phyloP scores from a whole-genome alignment of 2,329 filamentous ascomycete species.

The Penicillium sp. region DNA sequence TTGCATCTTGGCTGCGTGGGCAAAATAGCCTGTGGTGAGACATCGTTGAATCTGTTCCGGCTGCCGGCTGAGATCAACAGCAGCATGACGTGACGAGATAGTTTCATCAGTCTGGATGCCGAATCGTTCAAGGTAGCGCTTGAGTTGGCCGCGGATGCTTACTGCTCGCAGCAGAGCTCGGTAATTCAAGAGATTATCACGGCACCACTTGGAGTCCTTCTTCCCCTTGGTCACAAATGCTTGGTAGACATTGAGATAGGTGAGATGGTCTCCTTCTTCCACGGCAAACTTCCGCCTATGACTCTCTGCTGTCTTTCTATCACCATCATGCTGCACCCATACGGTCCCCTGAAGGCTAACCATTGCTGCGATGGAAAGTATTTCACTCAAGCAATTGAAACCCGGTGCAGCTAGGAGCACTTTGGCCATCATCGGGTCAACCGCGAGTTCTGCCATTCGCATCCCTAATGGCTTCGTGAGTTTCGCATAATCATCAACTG shows the following conservation, averaged over 20 bases:
- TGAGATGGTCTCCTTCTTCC: constrained; percentile 90
- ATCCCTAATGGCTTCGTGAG: constrained; percentile 81
- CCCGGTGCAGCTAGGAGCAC: constrained; percentile 68
- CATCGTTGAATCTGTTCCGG: constrained; percentile 76
- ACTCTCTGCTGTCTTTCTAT: constrained; percentile 68
- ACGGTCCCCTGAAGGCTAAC: constrained; percentile 75
- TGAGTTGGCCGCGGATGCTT: constrained; percentile 79
- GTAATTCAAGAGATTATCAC: constrained; percentile 80
- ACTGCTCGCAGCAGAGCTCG: constrained; percentile 76
- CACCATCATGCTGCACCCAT: constrained; percentile 75
- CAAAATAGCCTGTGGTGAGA: constrained; percentile 84
- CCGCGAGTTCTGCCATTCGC: constrained; percentile 86
- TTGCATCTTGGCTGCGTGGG: constrained; percentile 90
- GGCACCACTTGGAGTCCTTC: constrained; percentile 81
- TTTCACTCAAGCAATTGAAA: constrained; percentile 76
- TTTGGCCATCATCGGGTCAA: constrained; percentile 95
- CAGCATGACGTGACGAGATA: constrained; percentile 32
- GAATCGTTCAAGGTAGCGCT: constrained; percentile 80
- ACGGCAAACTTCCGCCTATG: constrained; percentile 77
- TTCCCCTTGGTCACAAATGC: constrained; percentile 77
- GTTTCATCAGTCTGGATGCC: constrained; percentile 65
- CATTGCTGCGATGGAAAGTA: constrained; percentile 92
- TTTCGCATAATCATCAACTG: constrained; percentile 82
- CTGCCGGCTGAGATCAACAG: constrained; percentile 42
- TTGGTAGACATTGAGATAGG: constrained; percentile 87